Base-by-base conservation (phyloP, 345 rosid genomes). In the Sonneratia caseolaris region DNA sequence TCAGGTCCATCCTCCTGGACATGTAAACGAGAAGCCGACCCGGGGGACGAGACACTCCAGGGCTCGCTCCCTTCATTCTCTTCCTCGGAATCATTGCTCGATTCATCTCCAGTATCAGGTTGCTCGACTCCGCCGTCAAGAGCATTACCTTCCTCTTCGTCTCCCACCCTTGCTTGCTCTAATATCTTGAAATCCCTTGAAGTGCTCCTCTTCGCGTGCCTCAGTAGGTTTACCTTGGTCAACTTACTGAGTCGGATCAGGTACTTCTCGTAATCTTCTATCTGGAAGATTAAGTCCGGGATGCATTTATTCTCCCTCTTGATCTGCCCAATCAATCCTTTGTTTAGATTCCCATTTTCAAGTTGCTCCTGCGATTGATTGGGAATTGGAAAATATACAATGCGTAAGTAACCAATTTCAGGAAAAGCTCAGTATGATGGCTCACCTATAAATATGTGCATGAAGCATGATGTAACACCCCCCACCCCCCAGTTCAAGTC, bases 251-350 rank as follows among this genome's bases (percentile, higher is more conserved):
- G 89, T 77, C 80, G 91, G 73, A 92, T 92, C 24, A 92, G 88
- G 69, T 88, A 83, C 73, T 83, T 88, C 72, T 92, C 97, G 8
- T 80, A 92, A 74, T 89, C 93, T 78, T 92, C 97, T 59, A 92
- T 88, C 79, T 88, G 96, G 75, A 84, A 92, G 68, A 92, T 88
- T 71, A 92, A 79, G 70, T 88, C 94, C 2, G 96, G 97, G 68
- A 92, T 87, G 88, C 88, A 87, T 80, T 83, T 87, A n/a, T 90
- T 90, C 81, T 92, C 97, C 85, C 88, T 86, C 79, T 86, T 90
- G 74, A 90, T 92, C 89, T 87, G 90, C 82, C 84, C 84, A 68
- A 84, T 76, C 69, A 85, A 79, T 15, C 89, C 88, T 81, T 82
- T 92, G n/a, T 77, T 68, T 13, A 27, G 38, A 66, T 62, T 83